These are phyloP conservation scores for Tolypocladium amazonense DNA, from an alignment of 2,329 filamentous ascomycete species.

Conservation along the genomic window DNA sequence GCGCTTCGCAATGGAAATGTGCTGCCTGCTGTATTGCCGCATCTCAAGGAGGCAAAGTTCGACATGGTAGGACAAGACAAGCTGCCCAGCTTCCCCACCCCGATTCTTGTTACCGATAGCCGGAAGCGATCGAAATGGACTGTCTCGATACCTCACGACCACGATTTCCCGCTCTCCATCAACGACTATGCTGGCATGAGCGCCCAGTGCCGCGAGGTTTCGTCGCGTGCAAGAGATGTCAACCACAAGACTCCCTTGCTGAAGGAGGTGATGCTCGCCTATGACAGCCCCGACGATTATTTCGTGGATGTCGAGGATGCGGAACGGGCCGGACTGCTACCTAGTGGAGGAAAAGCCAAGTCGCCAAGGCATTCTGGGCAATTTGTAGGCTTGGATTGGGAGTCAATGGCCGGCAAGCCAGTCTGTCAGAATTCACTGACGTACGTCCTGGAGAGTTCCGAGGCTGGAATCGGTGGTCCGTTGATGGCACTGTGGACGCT, in stretches of 20 bases:
- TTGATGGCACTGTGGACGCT: conserved; percentile 76
- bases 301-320: conserved; percentile 70
- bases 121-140: conserved; percentile 65
- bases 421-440: conserved; percentile 65
- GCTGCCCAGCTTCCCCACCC: conserved; percentile 62
- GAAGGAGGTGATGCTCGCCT: conserved; percentile 36
- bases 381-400: conserved; percentile 37
- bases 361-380: conserved; percentile 29
- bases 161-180: conserved; percentile 55
- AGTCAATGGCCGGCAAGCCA: conserved; percentile 33
- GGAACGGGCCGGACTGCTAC: conserved; percentile 52
- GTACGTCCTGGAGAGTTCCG: conserved; percentile 60
- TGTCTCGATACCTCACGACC: conserved; percentile 60
- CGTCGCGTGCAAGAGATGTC: conserved; percentile 43
- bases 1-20: conserved; percentile 16
- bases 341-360: conserved; percentile 23
- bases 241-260: conserved; percentile 23
- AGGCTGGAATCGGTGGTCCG: conserved; percentile 68
- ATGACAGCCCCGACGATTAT: conserved; percentile 53
- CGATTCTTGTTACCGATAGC: conserved; percentile 57
- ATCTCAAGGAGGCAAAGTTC: conserved; percentile 41
- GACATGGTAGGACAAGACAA: conserved; percentile 57
- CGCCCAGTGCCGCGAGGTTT: conserved; percentile 53
- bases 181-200: conserved; percentile 62
- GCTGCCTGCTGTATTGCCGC: conserved; percentile 23